Conservation (phyloP, 2,329 filamentous ascomycete genomes). For the Xylariaceae sp. region DNA sequence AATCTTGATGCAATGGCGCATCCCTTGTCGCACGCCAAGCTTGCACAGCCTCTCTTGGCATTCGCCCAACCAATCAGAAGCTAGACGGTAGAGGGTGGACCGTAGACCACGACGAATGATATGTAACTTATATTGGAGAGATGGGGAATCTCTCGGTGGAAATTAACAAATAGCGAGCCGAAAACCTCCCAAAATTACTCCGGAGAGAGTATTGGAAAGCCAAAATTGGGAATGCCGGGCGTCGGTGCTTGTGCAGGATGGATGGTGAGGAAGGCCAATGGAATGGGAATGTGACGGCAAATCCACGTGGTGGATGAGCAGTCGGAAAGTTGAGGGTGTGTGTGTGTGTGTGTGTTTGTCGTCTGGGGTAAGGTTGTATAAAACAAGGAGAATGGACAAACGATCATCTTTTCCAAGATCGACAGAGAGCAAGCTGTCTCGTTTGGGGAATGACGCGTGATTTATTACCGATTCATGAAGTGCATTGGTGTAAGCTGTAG, state of each 20-base stretch:
- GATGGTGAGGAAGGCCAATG: background rate
- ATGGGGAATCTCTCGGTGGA: conserved; percentile 5
- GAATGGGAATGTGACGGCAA: background rate
- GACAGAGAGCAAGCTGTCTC: too few relatives aligned
- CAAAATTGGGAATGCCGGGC: background rate
- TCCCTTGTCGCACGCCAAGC: conserved; percentile 2
- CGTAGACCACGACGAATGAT: conserved; percentile 17
- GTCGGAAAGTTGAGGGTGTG: too few relatives aligned
- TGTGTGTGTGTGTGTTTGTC: too few relatives aligned
- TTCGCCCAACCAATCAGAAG: conserved; percentile 15
- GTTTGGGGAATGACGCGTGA: too few relatives aligned
- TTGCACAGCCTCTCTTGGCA: conserved; percentile 29
- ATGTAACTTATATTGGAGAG: conserved; percentile 13
- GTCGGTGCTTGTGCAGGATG: background rate
- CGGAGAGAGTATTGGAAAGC: background rate
- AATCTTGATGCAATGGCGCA: conserved; percentile 8
- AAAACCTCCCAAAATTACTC: background rate
- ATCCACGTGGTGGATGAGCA: too few relatives aligned
- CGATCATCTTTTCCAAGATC: too few relatives aligned
- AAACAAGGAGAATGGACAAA: too few relatives aligned
- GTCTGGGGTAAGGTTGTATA: too few relatives aligned
- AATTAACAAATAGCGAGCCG: conserved; percentile 2
- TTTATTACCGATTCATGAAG: too few relatives aligned
- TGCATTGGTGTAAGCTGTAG: too few relatives aligned
- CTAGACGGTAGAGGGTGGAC: conserved; percentile 6